These are phyloP conservation scores for Ambrosia hybrid DNA, from an alignment of 140 eudicot species.

Conservation along the genomic window DNA sequence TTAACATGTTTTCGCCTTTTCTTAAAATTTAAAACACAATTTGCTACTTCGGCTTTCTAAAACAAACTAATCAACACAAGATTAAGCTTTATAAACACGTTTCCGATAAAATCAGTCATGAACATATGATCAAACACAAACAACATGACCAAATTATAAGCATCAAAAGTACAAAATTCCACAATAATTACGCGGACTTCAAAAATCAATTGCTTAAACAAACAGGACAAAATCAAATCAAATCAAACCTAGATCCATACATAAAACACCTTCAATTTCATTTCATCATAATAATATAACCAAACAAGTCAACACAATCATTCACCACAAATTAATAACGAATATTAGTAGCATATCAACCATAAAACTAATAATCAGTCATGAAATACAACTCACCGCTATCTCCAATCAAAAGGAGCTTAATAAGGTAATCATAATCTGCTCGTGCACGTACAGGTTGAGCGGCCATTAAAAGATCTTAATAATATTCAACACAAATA, in stretches of 20 bases:
- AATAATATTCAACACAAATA: constrained; percentile 30
- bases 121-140: constrained; percentile 21
- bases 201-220: no score
- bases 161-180: not conserved
- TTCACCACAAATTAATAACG: not conserved
- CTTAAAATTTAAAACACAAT: constrained; percentile 7
- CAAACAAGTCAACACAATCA: constrained; percentile 2
- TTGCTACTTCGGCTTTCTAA: not conserved
- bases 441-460: constrained; percentile 54
- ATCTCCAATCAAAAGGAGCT: constrained; percentile 56
- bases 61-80: constrained; percentile 1
- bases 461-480: constrained; percentile 37
- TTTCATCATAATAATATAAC: not conserved
- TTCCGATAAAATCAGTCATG: not conserved
- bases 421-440: constrained; percentile 51
- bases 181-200: not conserved
- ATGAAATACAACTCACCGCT: constrained; percentile 38
- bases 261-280: constrained; percentile 1
- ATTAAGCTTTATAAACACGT: not conserved
- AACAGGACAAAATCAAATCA: not conserved
- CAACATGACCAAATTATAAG: not conserved
- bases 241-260: constrained; percentile 32
- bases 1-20: no score
- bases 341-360: no score
- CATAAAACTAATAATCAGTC: not conserved